Percentiles rank a stretch among this genome's conserved stretches.
Evolutionary conservation across 1,284 basidiomycete species (phyloP).

Genomic region (Rhodofomes roseus): DNA sequence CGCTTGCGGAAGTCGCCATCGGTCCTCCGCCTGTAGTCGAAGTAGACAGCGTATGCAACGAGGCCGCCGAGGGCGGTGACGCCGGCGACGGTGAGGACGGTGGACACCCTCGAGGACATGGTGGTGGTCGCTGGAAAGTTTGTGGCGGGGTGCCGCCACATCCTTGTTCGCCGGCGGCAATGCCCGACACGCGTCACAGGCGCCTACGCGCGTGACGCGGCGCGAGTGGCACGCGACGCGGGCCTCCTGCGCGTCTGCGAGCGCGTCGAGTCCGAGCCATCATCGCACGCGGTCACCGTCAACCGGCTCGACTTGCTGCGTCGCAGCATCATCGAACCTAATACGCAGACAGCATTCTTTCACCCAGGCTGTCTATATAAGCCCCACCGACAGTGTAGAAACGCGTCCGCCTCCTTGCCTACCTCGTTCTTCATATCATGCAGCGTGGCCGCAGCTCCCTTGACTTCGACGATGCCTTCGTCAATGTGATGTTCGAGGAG

Average conservation of each 20-base stretch:
- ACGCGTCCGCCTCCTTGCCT: not conserved
- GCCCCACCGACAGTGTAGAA: not conserved
- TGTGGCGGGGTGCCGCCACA: conserved; percentile 2
- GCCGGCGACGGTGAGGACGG: conserved; percentile 56
- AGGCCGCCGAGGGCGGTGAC: conserved; percentile 61
- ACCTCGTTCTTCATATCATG: not conserved
- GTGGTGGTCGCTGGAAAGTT: conserved; percentile 23
- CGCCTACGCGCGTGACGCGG: not conserved
- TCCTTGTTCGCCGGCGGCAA: conserved; percentile 11
- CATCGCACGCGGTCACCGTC: not conserved
- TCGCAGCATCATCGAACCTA: not conserved
- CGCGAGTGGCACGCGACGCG: not conserved
- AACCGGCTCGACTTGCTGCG: not conserved
- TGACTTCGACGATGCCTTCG: conserved; percentile 42
- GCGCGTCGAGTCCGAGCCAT: not conserved
- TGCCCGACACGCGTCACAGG: conserved; percentile 10
- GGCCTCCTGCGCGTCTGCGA: not conserved
- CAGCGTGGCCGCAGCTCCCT: conserved; percentile 6
- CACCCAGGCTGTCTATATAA: not conserved
- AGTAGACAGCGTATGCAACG: conserved; percentile 84
- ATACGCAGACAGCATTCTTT: not conserved
- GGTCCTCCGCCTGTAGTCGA: conserved; percentile 92
- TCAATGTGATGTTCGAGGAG: conserved; percentile 45
- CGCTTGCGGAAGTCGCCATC: conserved; percentile 86
- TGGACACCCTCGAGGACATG: conserved; percentile 29